Evolutionary conservation across 2,329 filamentous ascomycete species (phyloP), one percentile per base, ranked within the genome.

Genomic region (Ophiognomonia clavigignenti-juglandacearum): DNA sequence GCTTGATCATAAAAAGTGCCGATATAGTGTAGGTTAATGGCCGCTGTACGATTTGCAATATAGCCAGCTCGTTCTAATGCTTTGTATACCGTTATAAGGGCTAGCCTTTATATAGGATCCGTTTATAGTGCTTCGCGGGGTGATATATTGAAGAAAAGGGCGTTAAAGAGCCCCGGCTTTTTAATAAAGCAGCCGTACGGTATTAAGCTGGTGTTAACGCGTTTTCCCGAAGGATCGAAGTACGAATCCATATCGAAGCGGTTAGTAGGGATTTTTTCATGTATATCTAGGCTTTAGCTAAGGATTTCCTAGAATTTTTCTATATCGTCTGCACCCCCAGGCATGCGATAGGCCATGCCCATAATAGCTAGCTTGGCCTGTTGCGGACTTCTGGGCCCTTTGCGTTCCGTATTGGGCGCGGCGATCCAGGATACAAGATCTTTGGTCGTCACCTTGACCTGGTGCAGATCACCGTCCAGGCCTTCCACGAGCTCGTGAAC

Each of bases 311-410:
- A 91, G 24, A 91, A 78, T n/a, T n/a, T n/a, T 46, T 79, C 78
- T 49, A 89, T 83, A 51, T 82, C 77, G 58, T 75, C 85, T 14
- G 80, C 83, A 41, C 86, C 83, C 56, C 85, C 82, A 2, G 86
- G 86, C 62, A 88, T 90, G 42, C 86, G 78, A 43, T 86, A 86
- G 38, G 86, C 79, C 78, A 89, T 87, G 43, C 89, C 89, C 26
- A 95, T 85, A 53, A 95, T 90, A 48, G 89, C 89, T 52, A 95
- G 79, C 64, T 90, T 91, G n/a, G n/a, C n/a, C n/a, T n/a, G n/a
- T n/a, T n/a, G n/a, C n/a, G n/a, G n/a, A n/a, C n/a, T n/a, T n/a
- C n/a, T n/a, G n/a, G n/a, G n/a, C n/a, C n/a, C n/a, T n/a, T n/a
- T n/a, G n/a, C n/a, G n/a, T n/a, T n/a, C n/a, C n/a, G n/a, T n/a